Percentiles rank a stretch among this genome's conserved stretches.
Evolutionary conservation across 148 eudicot genomes (phyloP).

Genomic region (Rhododendron ovatum): DNA sequence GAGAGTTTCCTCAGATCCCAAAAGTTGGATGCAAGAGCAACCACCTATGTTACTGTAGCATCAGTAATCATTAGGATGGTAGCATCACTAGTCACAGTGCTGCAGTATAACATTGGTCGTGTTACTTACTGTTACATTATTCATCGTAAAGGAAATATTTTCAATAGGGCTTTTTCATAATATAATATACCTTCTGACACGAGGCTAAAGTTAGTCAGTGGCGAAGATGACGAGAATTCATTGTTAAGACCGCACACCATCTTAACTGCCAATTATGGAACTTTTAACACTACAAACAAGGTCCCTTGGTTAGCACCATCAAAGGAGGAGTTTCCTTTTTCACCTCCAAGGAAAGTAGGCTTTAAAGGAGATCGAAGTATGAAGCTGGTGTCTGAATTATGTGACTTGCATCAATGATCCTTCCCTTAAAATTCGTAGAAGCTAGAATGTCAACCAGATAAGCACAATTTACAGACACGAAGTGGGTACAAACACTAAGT

Average conservation of each 20-base stretch:
- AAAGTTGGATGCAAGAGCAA: background rate
- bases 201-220: background rate
- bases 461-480: too few relatives aligned
- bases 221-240: background rate
- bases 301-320: background rate
- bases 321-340: background rate
- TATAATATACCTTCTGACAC: background rate
- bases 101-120: background rate
- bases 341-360: background rate
- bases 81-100: background rate
- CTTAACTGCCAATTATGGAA: background rate
- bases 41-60: background rate
- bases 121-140: background rate
- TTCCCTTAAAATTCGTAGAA: background rate
- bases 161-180: background rate
- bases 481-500: too few relatives aligned
- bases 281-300: background rate
- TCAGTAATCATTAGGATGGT: background rate
- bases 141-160: background rate
- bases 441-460: background rate
- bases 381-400: background rate
- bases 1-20: background rate
- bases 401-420: constrained; percentile 1
- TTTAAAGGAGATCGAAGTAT: background rate
- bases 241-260: background rate